Evolutionary conservation across 176 grass and related monocot species (phyloP).

Genomic region (Aegilops tauschii): DNA sequence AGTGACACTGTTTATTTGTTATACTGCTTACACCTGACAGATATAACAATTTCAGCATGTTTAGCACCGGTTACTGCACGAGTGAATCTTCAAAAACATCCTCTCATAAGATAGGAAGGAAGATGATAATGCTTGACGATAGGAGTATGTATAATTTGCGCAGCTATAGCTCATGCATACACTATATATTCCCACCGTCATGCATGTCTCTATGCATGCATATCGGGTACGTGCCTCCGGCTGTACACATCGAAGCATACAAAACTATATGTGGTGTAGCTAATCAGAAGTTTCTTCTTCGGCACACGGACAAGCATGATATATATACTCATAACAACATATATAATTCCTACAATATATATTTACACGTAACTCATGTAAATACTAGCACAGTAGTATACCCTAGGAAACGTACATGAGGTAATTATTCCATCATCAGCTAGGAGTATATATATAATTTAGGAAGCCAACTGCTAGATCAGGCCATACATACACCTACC

Average conservation of each 20-base stretch:
- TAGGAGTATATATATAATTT: not conserved
- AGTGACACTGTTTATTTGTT: not conserved
- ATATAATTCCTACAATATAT: slow-evolving; percentile 24
- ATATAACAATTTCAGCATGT: not conserved
- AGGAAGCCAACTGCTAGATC: slow-evolving; percentile 2
- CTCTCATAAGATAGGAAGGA: not conserved
- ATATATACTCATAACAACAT: slow-evolving; percentile 5
- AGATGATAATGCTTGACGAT: not conserved
- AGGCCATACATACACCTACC: not conserved
- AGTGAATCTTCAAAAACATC: not conserved
- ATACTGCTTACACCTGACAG: not conserved
- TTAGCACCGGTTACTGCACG: not conserved
- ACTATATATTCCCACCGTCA: not conserved
- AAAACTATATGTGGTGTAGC: not conserved
- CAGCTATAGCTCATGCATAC: not conserved
- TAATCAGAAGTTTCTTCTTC: slow-evolving; percentile 5
- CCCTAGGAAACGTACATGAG: not conserved
- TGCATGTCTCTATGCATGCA: not conserved
- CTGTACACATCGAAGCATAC: not conserved
- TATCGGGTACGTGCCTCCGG: not conserved
- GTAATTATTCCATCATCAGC: slow-evolving; percentile 23
- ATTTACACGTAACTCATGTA: slow-evolving; percentile 36
- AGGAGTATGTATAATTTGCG: not conserved
- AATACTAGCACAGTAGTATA: not conserved
- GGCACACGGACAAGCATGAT: not conserved